Conservation (phyloP, 306 rosid species). For the Carpinus viminea region DNA sequence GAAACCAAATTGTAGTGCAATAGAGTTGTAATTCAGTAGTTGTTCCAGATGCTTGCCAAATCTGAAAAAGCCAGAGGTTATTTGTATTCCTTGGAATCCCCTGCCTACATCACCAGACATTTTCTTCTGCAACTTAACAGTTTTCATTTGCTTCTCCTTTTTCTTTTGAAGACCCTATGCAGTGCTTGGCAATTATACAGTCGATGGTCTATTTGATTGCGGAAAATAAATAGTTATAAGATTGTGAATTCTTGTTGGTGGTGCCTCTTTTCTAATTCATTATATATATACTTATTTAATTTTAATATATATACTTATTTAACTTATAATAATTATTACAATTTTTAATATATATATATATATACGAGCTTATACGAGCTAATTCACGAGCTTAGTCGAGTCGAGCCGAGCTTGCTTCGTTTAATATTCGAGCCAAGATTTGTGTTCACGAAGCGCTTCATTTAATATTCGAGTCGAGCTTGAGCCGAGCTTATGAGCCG, state of each 20-base stretch:
- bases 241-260: background rate
- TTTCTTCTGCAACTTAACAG: background rate
- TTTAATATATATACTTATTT: too few species aligned
- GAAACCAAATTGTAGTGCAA: background rate
- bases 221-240: background rate
- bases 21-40: too few species aligned
- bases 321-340: too few species aligned
- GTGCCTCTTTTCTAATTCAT: background rate
- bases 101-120: background rate
- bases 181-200: background rate
- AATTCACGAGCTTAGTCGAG: too few species aligned
- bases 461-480: too few species aligned
- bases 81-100: background rate
- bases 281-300: too few species aligned
- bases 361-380: too few species aligned
- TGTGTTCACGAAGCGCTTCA: too few species aligned
- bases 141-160: slow-evolving; percentile 2
- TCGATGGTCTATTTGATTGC: background rate
- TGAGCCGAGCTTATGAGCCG: too few species aligned
- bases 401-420: too few species aligned
- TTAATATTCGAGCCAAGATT: too few species aligned
- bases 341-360: too few species aligned
- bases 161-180: background rate
- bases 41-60: background rate
- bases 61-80: background rate